These are phyloP conservation scores for Mycogone perniciosa DNA, from an alignment of 2,329 filamentous ascomycete genomes.

Conservation along the genomic window DNA sequence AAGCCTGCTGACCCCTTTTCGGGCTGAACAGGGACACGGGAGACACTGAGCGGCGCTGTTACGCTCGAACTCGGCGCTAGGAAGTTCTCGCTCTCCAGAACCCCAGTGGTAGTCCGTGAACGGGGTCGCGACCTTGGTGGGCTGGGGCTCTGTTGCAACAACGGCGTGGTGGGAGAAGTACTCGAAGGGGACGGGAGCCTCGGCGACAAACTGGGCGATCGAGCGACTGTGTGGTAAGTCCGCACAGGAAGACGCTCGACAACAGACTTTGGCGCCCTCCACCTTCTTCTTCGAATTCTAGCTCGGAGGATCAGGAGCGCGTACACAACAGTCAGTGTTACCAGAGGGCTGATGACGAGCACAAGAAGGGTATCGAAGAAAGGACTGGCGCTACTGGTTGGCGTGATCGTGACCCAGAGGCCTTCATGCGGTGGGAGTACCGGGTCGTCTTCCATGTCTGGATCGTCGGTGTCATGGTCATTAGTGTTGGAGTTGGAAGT, in stretches of 20 bases:
- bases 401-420: conserved; percentile 94
- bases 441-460: conserved; percentile 17
- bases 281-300: conserved; percentile 79
- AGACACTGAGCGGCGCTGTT: conserved; percentile 29
- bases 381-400: conserved; percentile 80
- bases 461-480: conserved; percentile 14
- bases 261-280: conserved; percentile 95
- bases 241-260: conserved; percentile 91
- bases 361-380: conserved; percentile 97
- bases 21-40: conserved; percentile 24
- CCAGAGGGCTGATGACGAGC: conserved; percentile 86
- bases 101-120: conserved; percentile 58
- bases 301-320: conserved; percentile 80
- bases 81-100: conserved; percentile 44
- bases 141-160: conserved; percentile 57
- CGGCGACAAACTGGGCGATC: conserved; percentile 48
- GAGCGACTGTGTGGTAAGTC: conserved; percentile 81
- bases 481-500: conserved; percentile 20
- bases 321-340: conserved; percentile 90
- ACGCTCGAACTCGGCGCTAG: conserved; percentile 37
- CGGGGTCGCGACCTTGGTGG: conserved; percentile 51
- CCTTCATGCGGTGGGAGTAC: conserved; percentile 50
- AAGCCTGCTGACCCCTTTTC: conserved; percentile 42
- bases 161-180: conserved; percentile 69
- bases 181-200: conserved; percentile 56